A percentile compares a stretch with the other conserved stretches of the same genome.
phyloP scores from a whole-genome alignment of 768 basidiomycete genomes.

The Mycena belliarum region DNA sequence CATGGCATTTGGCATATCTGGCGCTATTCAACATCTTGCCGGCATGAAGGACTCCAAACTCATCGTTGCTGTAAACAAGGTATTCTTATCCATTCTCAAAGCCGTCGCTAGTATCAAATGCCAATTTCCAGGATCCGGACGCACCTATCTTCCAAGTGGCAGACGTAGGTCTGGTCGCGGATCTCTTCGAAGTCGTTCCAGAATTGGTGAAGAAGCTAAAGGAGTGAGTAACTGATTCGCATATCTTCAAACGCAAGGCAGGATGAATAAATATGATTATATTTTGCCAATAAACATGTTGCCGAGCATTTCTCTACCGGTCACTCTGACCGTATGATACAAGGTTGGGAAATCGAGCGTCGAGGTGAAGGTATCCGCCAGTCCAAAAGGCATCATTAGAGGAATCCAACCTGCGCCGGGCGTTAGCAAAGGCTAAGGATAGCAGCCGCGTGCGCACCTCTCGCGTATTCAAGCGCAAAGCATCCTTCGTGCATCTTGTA shows the following conservation, averaged over 20 bases:
- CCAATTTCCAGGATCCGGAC: slow-evolving; percentile 73
- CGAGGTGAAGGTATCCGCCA: slow-evolving; percentile 82
- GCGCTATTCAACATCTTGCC: slow-evolving; percentile 97
- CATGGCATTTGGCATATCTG: slow-evolving; percentile 95
- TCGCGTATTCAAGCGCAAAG: slow-evolving; percentile 93
- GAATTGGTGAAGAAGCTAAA: slow-evolving; percentile 89
- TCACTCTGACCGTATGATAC: slow-evolving; percentile 74
- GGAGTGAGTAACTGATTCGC: slow-evolving; percentile 30
- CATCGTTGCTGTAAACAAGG: slow-evolving; percentile 98
- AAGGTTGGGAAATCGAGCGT: slow-evolving; percentile 87
- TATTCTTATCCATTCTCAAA: slow-evolving; percentile 24
- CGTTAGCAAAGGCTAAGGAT: background rate
- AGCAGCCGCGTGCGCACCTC: slow-evolving; percentile 56
- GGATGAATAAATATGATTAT: slow-evolving; percentile 35
- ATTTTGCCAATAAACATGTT: slow-evolving; percentile 90
- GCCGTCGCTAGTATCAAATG: background rate
- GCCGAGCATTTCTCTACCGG: slow-evolving; percentile 77
- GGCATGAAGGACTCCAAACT: slow-evolving; percentile 99
- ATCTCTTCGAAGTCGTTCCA: slow-evolving; percentile 90
- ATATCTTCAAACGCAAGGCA: background rate
- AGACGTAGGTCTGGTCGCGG: slow-evolving; percentile 91
- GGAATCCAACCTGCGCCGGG: slow-evolving; percentile 91
- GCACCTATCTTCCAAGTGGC: slow-evolving; percentile 99
- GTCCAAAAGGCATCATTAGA: slow-evolving; percentile 92
- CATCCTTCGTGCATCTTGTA: slow-evolving; percentile 98